Evolutionary conservation across 176 grass and related monocot genomes (phyloP), one percentile per base, ranked within the genome.

Genomic region (Lolium rigidum): DNA sequence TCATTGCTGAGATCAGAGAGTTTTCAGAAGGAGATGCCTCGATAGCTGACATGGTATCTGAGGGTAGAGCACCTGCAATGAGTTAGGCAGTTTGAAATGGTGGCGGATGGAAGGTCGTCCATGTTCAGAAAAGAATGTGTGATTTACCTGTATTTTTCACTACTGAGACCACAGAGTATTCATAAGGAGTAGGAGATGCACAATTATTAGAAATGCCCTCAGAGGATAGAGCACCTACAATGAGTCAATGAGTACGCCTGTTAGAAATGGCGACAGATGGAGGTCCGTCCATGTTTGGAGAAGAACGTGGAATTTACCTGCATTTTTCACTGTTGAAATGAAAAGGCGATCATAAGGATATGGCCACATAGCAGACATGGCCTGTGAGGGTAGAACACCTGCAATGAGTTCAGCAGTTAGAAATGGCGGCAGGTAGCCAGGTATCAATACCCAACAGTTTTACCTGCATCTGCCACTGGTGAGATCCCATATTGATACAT

Each of bases 221-320:
- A 5, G 18, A 71, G 39, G 68, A 71, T 20, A 71, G 68, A 44
- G 20, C 20, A 47, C 69, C 69, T 72, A 13, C 20, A 71, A 71
- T 21, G 39, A 71, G 68, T 71, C 46, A 71, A 46, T 21, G 18
- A 46, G 68, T 46, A 21, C 68, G 41, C 68, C 39, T 3, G 2
- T 71, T 71, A 46, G 68, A 71, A 71, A 71, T 44, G 39, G 39
- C 9, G 9, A 12, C 11, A n/a, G 39, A 46, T 71, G 68, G 39
- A 71, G 68, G 68, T 71, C 10, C 20, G 2, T n/a, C 20, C 4
- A 44, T 46, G 68, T 71, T 71, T 44, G 5, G 20, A 71, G 68
- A 71, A 71, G 68, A 44, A 70, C 4, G 38, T 70, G 68, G 18
- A 44, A 50, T 15, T 74, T 74, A 74, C 71, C 71, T 74, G 46